phyloP scores from a whole-genome alignment of 495 filamentous ascomycete species.

The Neurospora sp. region DNA sequence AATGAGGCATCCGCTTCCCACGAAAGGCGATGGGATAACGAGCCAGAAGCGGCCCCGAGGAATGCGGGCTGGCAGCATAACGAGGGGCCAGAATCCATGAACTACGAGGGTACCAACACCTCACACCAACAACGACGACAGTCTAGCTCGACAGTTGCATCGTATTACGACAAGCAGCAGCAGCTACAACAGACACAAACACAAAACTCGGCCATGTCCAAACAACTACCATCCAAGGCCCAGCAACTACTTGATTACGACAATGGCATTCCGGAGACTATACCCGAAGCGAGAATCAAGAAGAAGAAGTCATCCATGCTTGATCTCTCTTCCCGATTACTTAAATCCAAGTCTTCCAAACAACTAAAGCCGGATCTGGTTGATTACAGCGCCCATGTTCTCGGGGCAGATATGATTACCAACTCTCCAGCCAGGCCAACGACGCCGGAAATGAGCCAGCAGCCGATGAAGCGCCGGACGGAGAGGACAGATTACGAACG shows the following conservation, averaged over 20 bases:
- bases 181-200: slow-evolving; percentile 46
- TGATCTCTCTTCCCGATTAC: slow-evolving; percentile 32
- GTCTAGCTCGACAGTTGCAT: slow-evolving; percentile 41
- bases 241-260: slow-evolving; percentile 34
- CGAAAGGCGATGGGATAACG: slow-evolving; percentile 31
- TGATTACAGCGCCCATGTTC: slow-evolving; percentile 6
- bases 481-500: slow-evolving; percentile 34
- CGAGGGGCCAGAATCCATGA: slow-evolving; percentile 15
- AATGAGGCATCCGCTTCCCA: slow-evolving; percentile 7
- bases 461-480: slow-evolving; percentile 15
- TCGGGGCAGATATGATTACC: slow-evolving; percentile 21
- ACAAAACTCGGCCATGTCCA: slow-evolving; percentile 43
- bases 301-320: slow-evolving; percentile 42
- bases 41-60: slow-evolving; percentile 24
- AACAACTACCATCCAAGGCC: slow-evolving; percentile 37
- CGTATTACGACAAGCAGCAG: slow-evolving; percentile 42
- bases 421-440: slow-evolving; percentile 31
- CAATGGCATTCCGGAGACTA: slow-evolving; percentile 9
- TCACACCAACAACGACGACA: slow-evolving; percentile 31
- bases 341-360: slow-evolving; percentile 8
- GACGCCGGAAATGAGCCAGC: slow-evolving; percentile 18
- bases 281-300: slow-evolving; percentile 8
- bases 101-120: slow-evolving; percentile 22
- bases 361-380: slow-evolving; percentile 10
- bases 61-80: slow-evolving; percentile 19